Conservation (phyloP, 768 basidiomycete genomes). For the Gloeophyllum trabeum region DNA sequence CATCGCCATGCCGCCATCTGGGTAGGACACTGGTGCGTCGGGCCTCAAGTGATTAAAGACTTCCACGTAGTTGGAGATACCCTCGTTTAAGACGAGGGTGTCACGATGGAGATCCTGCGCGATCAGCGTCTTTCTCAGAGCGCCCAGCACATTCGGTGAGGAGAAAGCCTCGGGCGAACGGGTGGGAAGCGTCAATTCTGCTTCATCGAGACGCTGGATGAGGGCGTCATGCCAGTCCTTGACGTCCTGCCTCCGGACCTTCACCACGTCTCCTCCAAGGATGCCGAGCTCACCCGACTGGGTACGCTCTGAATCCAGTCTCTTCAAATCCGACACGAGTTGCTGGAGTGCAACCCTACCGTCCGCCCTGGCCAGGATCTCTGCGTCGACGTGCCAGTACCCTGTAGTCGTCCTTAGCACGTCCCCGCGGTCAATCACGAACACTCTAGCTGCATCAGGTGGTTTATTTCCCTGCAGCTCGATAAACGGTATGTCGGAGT, state of each 20-base stretch:
- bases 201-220: neutral
- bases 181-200: slow-evolving; percentile 1
- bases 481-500: slow-evolving; percentile 59
- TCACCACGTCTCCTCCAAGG: neutral
- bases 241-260: neutral
- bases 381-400: slow-evolving; percentile 41
- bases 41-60: slow-evolving; percentile 52
- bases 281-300: neutral
- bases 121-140: slow-evolving; percentile 31
- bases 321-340: slow-evolving; percentile 19
- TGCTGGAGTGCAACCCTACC: slow-evolving; percentile 38
- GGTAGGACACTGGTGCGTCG: slow-evolving; percentile 29
- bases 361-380: slow-evolving; percentile 49
- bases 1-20: slow-evolving; percentile 10
- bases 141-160: slow-evolving; percentile 36
- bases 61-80: slow-evolving; percentile 41
- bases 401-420: slow-evolving; percentile 43
- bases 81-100: slow-evolving; percentile 48
- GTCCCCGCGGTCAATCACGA: slow-evolving; percentile 51
- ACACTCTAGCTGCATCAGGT: slow-evolving; percentile 31
- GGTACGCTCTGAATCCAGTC: slow-evolving; percentile 13
- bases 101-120: slow-evolving; percentile 24
- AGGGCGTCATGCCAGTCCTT: neutral
- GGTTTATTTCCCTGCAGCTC: slow-evolving; percentile 34
- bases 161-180: slow-evolving; percentile 6